Percentiles rank a stretch among this genome's conserved stretches.
phyloP scores from a whole-genome alignment of 2,329 filamentous ascomycete genomes.

The Fusarium guadeloupense region DNA sequence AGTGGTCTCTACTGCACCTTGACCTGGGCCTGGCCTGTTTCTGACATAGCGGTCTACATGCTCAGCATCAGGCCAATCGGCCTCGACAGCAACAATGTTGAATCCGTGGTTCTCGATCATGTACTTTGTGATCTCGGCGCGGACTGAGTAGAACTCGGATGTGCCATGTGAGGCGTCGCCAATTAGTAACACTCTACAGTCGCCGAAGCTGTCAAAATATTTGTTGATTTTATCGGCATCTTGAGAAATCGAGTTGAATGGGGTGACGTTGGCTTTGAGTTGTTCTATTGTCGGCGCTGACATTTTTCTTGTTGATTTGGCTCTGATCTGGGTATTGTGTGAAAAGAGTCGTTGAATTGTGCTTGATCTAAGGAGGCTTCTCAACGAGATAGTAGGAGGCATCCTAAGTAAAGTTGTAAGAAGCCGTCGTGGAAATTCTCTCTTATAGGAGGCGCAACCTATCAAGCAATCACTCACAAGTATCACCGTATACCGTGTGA shows the following conservation, averaged over 20 bases:
- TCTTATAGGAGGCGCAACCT: background rate
- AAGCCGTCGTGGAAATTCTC: background rate
- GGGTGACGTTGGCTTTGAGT: conserved; percentile 3
- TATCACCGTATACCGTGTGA: conserved; percentile 7
- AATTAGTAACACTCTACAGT: conserved; percentile 22
- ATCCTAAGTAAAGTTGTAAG: background rate
- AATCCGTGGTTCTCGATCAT: conserved; percentile 29
- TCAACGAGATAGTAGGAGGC: background rate
- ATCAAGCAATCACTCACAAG: background rate
- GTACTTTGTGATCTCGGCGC: conserved; percentile 27
- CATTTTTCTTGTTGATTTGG: conserved; percentile 1
- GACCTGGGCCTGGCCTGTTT: conserved; percentile 4
- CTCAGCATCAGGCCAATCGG: conserved; percentile 28
- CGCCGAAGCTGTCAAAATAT: conserved; percentile 22
- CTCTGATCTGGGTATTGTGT: background rate
- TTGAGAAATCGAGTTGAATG: conserved; percentile 15
- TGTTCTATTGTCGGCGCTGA: conserved; percentile 9
- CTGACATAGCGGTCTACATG: conserved; percentile 26
- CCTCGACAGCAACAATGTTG: conserved; percentile 25
- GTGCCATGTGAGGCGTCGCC: conserved; percentile 23
- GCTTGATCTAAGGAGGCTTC: background rate
- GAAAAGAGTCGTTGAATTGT: no score
- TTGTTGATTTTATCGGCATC: conserved; percentile 5
- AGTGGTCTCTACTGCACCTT: conserved; percentile 11
- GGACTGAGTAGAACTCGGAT: conserved; percentile 23